Base-by-base conservation (phyloP, 495 filamentous ascomycete genomes). In the Lepraria neglecta region DNA sequence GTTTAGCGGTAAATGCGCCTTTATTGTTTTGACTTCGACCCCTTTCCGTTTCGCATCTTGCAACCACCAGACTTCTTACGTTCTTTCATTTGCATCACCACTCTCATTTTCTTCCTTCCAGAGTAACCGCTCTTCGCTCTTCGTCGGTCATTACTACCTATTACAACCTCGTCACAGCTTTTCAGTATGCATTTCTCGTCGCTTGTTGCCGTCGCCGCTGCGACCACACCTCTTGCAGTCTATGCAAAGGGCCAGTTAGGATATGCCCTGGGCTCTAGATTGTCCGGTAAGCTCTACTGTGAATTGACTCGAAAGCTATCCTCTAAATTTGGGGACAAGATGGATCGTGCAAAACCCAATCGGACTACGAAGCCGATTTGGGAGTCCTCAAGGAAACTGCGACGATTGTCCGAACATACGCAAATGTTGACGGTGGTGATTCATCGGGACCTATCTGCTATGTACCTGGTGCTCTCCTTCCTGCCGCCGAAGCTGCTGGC, bases 341-440 rank as follows among this genome's bases (percentile, higher is more conserved):
- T 65, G 82, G 79, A 19, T 73, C 67, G 53, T 90, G 88, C 80
- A 92, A 92, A 75, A 68, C 70, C 19, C 70, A 74, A 40, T 60
- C 68, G 51, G 87, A 90, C 70, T 90, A 88, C 71, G 77, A 82
- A 58, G 74, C 75, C 40, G 89, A 92, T 71, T 90, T 90, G 68
- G 81, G 84, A 50, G 78, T 80, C 40, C 63, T 80, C 60, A 76
- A 75, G 65, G 65, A 69, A 44, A 59, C 65, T 35, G 73, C 77
- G 31, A 82, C 76, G 33, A 65, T 89, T 9, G 86, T 91, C 45
- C 83, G 89, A 58, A 84, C 82, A 57, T 92, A 91, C 76, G 77
- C 87, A 27, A 84, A 86, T 17, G 70, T 69, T 31, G 84, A 87
- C 67, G 58, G 30, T 35, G 65, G 61, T 45, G 76, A 68, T 48